These are phyloP conservation scores for Amaranthus palmeri DNA, from an alignment of 148 eudicot genomes.

Conservation along the genomic window DNA sequence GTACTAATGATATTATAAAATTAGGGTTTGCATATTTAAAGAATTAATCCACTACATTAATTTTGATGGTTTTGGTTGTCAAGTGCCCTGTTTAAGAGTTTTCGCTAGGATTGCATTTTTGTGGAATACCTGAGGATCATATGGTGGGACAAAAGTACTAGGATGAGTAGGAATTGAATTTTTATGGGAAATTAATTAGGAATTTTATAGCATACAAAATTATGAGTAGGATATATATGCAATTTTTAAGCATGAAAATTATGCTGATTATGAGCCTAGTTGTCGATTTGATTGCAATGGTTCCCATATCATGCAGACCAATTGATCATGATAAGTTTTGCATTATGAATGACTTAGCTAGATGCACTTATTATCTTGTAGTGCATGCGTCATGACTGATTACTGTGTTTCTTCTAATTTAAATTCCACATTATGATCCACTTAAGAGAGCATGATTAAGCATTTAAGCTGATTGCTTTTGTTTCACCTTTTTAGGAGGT, in stretches of 20 bases:
- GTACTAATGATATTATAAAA: background rate
- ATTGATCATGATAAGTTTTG: background rate
- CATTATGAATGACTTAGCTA: background rate
- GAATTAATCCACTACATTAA: background rate
- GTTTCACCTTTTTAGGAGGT: conserved; percentile 25
- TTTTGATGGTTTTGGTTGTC: conserved; percentile 10
- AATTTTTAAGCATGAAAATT: background rate
- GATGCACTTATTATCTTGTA: background rate
- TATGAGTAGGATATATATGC: background rate
- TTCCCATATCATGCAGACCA: background rate
- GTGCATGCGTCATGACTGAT: background rate
- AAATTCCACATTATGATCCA: background rate
- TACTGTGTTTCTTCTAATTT: background rate
- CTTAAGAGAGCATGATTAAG: conserved; percentile 3
- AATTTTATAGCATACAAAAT: background rate
- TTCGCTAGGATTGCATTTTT: background rate
- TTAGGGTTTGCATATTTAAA: background rate
- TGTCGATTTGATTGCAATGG: background rate
- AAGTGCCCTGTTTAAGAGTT: background rate
- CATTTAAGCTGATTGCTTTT: conserved; percentile 13
- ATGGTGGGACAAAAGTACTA: background rate
- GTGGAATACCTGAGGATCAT: background rate
- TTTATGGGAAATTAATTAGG: background rate
- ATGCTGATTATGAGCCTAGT: background rate
- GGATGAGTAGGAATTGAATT: background rate